Evolutionary conservation across 2,329 filamentous ascomycete genomes (phyloP).

Genomic region (Trichophyton simii): DNA sequence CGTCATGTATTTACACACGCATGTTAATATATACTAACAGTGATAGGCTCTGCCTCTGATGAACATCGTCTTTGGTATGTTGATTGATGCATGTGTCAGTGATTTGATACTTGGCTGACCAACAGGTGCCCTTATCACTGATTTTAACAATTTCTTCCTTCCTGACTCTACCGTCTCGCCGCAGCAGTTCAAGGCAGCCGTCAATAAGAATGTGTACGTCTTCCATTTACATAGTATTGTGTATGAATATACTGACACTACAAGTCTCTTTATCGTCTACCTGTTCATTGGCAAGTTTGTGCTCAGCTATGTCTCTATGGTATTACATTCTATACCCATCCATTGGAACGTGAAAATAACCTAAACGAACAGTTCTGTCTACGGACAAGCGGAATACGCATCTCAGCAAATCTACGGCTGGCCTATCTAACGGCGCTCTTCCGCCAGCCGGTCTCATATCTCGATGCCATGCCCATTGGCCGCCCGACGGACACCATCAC

Average conservation of each 20-base stretch:
- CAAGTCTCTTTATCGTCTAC: conserved; percentile 46
- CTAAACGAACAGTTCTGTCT: conserved; percentile 31
- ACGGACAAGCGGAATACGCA: conserved; percentile 38
- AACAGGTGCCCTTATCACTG: conserved; percentile 34
- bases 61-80: conserved; percentile 45
- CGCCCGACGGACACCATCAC: conserved; percentile 42
- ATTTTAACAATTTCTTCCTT: conserved; percentile 45
- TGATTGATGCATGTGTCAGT: not conserved
- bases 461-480: conserved; percentile 40
- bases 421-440: conserved; percentile 40
- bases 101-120: not conserved
- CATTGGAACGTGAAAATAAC: not conserved
- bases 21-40: not conserved
- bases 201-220: conserved; percentile 32
- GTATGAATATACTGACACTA: not conserved
- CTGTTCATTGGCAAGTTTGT: conserved; percentile 45
- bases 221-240: not conserved
- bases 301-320: conserved; percentile 44
- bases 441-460: conserved; percentile 36
- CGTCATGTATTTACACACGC: conserved; percentile 5
- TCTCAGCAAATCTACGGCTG: conserved; percentile 40
- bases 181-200: conserved; percentile 38
- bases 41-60: conserved; percentile 36
- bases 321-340: conserved; percentile 17
- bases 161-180: conserved; percentile 31